A percentile compares a stretch with the other conserved stretches of the same genome.
phyloP scores from a whole-genome alignment of 2,329 filamentous ascomycete genomes.

The Xylariaceae sp. region DNA sequence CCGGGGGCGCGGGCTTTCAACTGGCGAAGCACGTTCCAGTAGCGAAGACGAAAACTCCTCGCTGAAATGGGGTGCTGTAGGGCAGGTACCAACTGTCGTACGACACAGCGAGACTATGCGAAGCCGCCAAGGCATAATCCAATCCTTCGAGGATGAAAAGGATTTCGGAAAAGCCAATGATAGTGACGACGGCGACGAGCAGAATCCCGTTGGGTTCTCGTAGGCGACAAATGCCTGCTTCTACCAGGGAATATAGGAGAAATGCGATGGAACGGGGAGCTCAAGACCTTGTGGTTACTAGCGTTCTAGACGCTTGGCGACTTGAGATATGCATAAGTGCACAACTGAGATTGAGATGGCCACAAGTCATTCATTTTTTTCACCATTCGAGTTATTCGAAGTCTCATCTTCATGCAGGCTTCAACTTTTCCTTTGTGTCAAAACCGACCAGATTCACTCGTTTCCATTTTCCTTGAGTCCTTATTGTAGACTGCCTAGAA shows the following conservation, averaged over 20 bases:
- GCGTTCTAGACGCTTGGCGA: conserved; percentile 7
- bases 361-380: conserved; percentile 31
- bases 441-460: conserved; percentile 33
- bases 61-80: conserved; percentile 51
- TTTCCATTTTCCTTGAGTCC: conserved; percentile 32
- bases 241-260: conserved; percentile 50
- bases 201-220: conserved; percentile 41
- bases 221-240: conserved; percentile 69
- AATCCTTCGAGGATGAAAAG: conserved; percentile 38
- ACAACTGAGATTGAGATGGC: conserved; percentile 20
- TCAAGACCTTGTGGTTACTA: conserved; percentile 18
- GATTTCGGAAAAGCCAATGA: conserved; percentile 33
- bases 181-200: conserved; percentile 26
- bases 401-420: conserved; percentile 3
- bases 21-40: conserved; percentile 51
- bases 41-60: conserved; percentile 54
- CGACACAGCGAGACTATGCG: conserved; percentile 44
- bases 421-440: conserved; percentile 25
- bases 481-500: conserved; percentile 22
- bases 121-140: conserved; percentile 49
- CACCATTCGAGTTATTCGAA: conserved; percentile 10
- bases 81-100: conserved; percentile 49
- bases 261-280: conserved; percentile 31
- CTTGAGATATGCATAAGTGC: conserved; percentile 13
- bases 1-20: conserved; percentile 39